Percentiles rank a stretch among this genome's conserved stretches.
phyloP scores from a whole-genome alignment of 2,329 filamentous ascomycete species.

The Aspergillus pseudoviridinutans region DNA sequence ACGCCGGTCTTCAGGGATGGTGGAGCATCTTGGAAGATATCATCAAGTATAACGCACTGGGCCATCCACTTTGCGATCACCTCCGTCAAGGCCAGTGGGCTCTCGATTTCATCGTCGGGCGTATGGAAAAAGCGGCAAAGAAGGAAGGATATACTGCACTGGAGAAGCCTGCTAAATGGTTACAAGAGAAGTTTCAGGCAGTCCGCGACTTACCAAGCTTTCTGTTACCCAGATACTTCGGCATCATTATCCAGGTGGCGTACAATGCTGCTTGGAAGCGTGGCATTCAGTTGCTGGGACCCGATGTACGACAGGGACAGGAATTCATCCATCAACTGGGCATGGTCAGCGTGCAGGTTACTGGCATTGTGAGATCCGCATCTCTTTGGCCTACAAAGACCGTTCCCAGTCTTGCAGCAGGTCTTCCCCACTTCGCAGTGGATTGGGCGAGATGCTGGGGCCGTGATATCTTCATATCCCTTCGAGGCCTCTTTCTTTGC shows the following conservation, averaged over 20 bases:
- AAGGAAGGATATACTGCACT: conserved; percentile 61
- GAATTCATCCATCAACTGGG: conserved; percentile 84
- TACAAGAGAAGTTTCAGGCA: conserved; percentile 79
- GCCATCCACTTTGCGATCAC: conserved; percentile 89
- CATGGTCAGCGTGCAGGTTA: conserved; percentile 89
- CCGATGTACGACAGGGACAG: conserved; percentile 74
- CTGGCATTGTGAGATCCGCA: conserved; percentile 81
- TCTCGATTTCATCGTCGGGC: conserved; percentile 77
- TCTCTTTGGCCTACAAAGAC: conserved; percentile 82
- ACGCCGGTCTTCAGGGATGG: conserved; percentile 97
- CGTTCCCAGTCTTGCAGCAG: conserved; percentile 85
- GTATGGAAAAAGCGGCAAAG: conserved; percentile 69
- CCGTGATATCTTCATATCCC: conserved; percentile 92
- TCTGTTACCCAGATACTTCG: conserved; percentile 88
- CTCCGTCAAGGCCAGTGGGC: conserved; percentile 89
- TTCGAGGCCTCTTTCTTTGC: conserved; percentile 84
- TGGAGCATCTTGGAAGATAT: conserved; percentile 87
- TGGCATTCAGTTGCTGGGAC: conserved; percentile 72
- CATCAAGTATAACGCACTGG: conserved; percentile 83
- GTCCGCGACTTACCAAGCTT: conserved; percentile 83
- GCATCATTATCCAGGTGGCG: conserved; percentile 78
- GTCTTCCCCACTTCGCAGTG: conserved; percentile 87
- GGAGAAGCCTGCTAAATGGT: conserved; percentile 66
- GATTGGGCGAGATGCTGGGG: conserved; percentile 98
- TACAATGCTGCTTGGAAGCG: conserved; percentile 80